Evolutionary conservation across 2,329 filamentous ascomycete species (phyloP).

Genomic region (Pseudogymnoascus sp.): DNA sequence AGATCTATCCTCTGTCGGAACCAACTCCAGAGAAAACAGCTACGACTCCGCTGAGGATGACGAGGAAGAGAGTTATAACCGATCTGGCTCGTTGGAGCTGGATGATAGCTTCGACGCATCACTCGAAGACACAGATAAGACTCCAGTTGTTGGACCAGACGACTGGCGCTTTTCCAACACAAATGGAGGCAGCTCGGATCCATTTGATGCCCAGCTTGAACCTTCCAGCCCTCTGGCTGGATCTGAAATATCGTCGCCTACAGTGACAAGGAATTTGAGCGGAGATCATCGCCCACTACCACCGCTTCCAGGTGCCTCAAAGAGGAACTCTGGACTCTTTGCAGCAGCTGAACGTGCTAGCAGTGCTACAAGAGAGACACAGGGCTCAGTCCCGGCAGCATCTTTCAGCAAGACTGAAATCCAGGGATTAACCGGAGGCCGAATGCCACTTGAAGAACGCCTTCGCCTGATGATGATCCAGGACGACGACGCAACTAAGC

Average conservation of each 20-base stretch:
- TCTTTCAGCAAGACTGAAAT: slow-evolving; percentile 68
- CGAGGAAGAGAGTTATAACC: slow-evolving; percentile 50
- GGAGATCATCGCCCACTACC: slow-evolving; percentile 78
- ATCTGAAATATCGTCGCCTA: slow-evolving; percentile 22
- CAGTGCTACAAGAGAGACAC: slow-evolving; percentile 58
- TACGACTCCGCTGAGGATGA: slow-evolving; percentile 78
- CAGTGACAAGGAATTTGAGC: slow-evolving; percentile 54
- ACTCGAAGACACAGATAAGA: slow-evolving; percentile 92
- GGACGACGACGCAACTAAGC: slow-evolving; percentile 49
- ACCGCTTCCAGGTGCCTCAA: slow-evolving; percentile 62
- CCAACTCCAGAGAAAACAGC: slow-evolving; percentile 84
- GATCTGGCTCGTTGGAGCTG: slow-evolving; percentile 46
- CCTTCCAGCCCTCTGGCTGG: slow-evolving; percentile 50
- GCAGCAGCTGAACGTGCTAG: slow-evolving; percentile 65
- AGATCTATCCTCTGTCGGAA: slow-evolving; percentile 85
- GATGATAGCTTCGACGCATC: slow-evolving; percentile 92
- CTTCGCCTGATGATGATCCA: slow-evolving; percentile 84
- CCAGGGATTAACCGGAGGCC: slow-evolving; percentile 63
- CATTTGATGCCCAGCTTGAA: slow-evolving; percentile 20
- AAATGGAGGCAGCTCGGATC: slow-evolving; percentile 15
- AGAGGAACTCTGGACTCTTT: slow-evolving; percentile 45
- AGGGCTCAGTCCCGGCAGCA: slow-evolving; percentile 61
- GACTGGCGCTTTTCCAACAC: slow-evolving; percentile 78
- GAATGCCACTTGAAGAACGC: slow-evolving; percentile 79
- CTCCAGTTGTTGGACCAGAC: slow-evolving; percentile 92